Conservation (phyloP, 148 eudicot genomes). For the Silene conica region DNA sequence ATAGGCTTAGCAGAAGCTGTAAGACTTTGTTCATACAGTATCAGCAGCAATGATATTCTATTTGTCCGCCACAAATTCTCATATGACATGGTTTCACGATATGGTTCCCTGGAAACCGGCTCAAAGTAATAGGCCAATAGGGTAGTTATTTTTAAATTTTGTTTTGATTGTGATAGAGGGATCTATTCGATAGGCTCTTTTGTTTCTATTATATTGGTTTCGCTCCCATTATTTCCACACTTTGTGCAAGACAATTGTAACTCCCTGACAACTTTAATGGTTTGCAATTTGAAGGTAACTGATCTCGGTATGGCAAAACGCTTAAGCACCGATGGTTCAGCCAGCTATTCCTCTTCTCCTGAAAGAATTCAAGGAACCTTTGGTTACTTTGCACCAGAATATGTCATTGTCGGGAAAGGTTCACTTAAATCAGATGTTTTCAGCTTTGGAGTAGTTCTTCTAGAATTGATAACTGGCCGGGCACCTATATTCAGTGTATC, state of each 20-base stretch:
- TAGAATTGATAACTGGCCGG: conserved; percentile 79
- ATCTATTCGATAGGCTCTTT: too few species aligned
- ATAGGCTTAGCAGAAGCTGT: too few species aligned
- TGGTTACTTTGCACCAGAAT: conserved; percentile 98
- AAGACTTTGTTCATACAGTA: too few species aligned
- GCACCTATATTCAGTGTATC: conserved; percentile 62
- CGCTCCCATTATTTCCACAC: not conserved
- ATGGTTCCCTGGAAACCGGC: too few species aligned
- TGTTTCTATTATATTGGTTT: too few species aligned
- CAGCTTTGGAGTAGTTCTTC: conserved; percentile 98
- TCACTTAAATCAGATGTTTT: conserved; percentile 90
- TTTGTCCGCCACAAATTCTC: too few species aligned
- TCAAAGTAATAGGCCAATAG: too few species aligned
- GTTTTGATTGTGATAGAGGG: too few species aligned
- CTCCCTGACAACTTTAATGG: not conserved
- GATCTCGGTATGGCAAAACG: conserved; percentile 96
- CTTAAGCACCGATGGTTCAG: conserved; percentile 56
- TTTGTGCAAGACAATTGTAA: not conserved
- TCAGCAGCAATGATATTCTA: too few species aligned
- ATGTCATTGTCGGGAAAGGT: conserved; percentile 81
- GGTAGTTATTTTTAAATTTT: too few species aligned
- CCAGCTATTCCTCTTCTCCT: conserved; percentile 78
- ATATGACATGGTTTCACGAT: too few species aligned
- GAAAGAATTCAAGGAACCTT: conserved; percentile 93
- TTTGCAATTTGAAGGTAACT: conserved; percentile 58